Evolutionary conservation across 495 filamentous ascomycete genomes (phyloP).

Genomic region (Chaetomidium leptoderma): DNA sequence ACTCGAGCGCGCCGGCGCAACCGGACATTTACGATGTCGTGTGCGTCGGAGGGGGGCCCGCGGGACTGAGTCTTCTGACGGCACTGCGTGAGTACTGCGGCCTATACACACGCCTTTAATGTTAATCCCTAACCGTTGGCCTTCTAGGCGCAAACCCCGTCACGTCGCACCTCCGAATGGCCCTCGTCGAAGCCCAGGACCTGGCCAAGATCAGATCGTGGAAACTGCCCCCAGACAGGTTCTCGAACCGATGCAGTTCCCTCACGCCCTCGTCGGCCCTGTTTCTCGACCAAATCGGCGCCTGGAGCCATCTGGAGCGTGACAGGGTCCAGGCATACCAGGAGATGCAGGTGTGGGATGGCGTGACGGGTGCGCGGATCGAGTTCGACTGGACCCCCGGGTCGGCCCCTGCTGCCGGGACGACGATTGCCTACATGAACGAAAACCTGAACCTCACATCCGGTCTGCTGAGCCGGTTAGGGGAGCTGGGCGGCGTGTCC

Average conservation of each 20-base stretch:
- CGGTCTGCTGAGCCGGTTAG: conserved; percentile 65
- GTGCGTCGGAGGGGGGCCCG: conserved; percentile 93
- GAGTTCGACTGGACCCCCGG: conserved; percentile 73
- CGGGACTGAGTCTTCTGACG: conserved; percentile 80
- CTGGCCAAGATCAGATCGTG: conserved; percentile 60
- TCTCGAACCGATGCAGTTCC: conserved; percentile 91
- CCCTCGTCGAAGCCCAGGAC: conserved; percentile 86
- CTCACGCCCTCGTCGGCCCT: conserved; percentile 77
- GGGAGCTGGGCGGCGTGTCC: conserved; percentile 61
- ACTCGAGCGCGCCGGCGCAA: conserved; percentile 33
- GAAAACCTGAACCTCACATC: conserved; percentile 88
- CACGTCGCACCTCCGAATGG: conserved; percentile 74
- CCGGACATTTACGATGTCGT: conserved; percentile 87
- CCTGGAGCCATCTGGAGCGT: conserved; percentile 70
- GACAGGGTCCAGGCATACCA: conserved; percentile 80
- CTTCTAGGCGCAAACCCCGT: conserved; percentile 58
- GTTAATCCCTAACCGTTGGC: conserved; percentile 9
- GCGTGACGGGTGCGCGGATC: conserved; percentile 78
- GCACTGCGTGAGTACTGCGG: conserved; percentile 64
- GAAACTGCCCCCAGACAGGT: conserved; percentile 62
- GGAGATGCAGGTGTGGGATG: conserved; percentile 96
- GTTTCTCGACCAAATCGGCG: conserved; percentile 73
- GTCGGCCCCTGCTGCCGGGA: conserved; percentile 35
- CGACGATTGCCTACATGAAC: conserved; percentile 87
- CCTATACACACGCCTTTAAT: background rate